These are phyloP conservation scores for Claviceps purpurea DNA, from an alignment of 2,329 filamentous ascomycete species.

Conservation along the genomic window DNA sequence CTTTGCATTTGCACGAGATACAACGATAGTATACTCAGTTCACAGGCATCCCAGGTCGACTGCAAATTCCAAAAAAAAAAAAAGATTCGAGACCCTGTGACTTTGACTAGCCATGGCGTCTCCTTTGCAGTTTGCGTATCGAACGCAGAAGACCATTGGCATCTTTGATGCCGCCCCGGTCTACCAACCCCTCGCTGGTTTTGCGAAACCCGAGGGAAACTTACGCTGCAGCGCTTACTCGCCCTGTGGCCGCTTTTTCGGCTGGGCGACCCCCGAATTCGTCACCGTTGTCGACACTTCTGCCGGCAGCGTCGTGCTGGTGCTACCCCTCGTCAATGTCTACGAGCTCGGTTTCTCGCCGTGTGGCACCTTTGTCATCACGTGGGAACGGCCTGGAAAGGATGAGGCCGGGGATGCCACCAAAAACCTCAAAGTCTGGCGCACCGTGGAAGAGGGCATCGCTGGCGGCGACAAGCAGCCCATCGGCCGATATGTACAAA, in stretches of 20 bases:
- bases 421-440: slow-evolving; percentile 97
- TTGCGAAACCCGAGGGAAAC: slow-evolving; percentile 80
- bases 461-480: slow-evolving; percentile 54
- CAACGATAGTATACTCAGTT: background rate
- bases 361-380: slow-evolving; percentile 81
- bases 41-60: slow-evolving; percentile 10
- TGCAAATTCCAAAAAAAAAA: slow-evolving; percentile 7
- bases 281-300: slow-evolving; percentile 78
- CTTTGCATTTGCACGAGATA: background rate
- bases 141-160: slow-evolving; percentile 92
- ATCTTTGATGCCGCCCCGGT: slow-evolving; percentile 82
- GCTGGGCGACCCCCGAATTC: slow-evolving; percentile 79
- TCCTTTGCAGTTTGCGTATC: slow-evolving; percentile 90
- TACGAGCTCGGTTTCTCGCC: slow-evolving; percentile 94
- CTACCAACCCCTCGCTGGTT: slow-evolving; percentile 75
- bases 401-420: slow-evolving; percentile 85
- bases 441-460: slow-evolving; percentile 56
- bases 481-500: slow-evolving; percentile 86
- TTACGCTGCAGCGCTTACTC: slow-evolving; percentile 93
- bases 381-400: slow-evolving; percentile 88
- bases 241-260: slow-evolving; percentile 89
- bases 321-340: slow-evolving; percentile 67
- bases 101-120: slow-evolving; percentile 90
- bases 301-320: slow-evolving; percentile 58
- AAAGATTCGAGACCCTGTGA: slow-evolving; percentile 42